phyloP scores from a whole-genome alignment of 495 filamentous ascomycete genomes.

The Tirmania nivea region DNA sequence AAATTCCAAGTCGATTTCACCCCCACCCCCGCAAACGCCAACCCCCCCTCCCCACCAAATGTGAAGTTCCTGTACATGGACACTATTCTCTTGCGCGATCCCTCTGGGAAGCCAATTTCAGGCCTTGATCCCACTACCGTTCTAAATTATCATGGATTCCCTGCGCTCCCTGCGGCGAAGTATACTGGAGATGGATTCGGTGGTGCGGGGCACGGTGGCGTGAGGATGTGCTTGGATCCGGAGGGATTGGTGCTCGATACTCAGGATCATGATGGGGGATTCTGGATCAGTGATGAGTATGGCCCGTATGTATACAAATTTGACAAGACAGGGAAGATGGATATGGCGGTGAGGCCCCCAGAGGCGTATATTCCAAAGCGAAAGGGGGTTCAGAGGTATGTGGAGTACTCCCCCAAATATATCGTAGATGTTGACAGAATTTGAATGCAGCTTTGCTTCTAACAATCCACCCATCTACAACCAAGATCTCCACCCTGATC shows the following conservation, averaged over 20 bases:
- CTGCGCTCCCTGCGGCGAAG: constrained; percentile 41
- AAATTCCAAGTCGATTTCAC: constrained; percentile 41
- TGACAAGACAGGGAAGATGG: constrained; percentile 34
- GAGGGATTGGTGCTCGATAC: constrained; percentile 47
- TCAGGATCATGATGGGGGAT: constrained; percentile 23
- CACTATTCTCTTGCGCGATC: constrained; percentile 44
- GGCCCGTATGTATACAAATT: constrained; percentile 57
- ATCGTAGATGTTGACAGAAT: background rate
- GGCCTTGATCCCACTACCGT: constrained; percentile 45
- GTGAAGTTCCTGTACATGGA: constrained; percentile 41
- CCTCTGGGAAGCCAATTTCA: constrained; percentile 44
- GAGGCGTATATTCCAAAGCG: constrained; percentile 44
- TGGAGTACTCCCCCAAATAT: background rate
- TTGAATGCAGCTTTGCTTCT: constrained; percentile 30
- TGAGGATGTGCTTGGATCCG: constrained; percentile 39
- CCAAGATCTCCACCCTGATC: constrained; percentile 23
- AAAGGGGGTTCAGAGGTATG: constrained; percentile 23
- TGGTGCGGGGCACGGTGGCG: constrained; percentile 34
- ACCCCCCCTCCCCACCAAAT: constrained; percentile 42
- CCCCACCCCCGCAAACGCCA: constrained; percentile 17
- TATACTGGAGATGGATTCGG: constrained; percentile 61
- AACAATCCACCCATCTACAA: constrained; percentile 42
- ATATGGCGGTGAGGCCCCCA: constrained; percentile 43
- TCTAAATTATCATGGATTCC: constrained; percentile 36
- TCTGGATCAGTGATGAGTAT: constrained; percentile 68